A percentile compares a stretch with the other conserved stretches of the same genome.
phyloP scores from a whole-genome alignment of 345 rosid species.

The Gossypium thurberi region DNA sequence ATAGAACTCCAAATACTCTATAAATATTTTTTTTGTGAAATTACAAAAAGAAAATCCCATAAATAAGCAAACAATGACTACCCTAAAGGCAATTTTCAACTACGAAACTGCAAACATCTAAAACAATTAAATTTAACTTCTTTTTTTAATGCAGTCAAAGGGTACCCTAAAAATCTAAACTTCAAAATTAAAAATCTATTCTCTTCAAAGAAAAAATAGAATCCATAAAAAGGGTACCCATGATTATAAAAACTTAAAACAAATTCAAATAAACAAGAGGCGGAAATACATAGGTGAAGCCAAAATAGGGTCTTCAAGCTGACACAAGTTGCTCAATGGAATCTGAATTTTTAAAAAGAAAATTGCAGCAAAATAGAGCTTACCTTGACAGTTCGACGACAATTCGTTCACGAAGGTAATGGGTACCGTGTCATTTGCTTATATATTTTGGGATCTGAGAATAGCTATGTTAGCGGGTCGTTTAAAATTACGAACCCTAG shows the following conservation, averaged over 20 bases:
- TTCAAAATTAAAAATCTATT: background rate
- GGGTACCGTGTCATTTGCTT: background rate
- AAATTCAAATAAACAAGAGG: background rate
- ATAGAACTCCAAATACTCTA: background rate
- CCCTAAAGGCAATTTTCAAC: background rate
- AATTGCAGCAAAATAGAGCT: background rate
- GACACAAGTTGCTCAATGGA: background rate
- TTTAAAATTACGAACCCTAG: background rate
- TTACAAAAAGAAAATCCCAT: background rate
- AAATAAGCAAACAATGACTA: background rate
- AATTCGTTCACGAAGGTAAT: background rate
- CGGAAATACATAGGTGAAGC: background rate
- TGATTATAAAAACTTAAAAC: background rate
- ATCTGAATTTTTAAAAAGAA: background rate
- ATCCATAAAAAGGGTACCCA: constrained; percentile 3
- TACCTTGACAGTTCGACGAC: background rate
- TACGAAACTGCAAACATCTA: background rate
- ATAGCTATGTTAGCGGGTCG: background rate
- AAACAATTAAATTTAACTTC: background rate
- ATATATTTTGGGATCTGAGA: background rate
- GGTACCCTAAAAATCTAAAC: background rate
- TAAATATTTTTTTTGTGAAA: background rate
- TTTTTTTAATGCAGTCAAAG: background rate
- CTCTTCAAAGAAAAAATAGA: background rate
- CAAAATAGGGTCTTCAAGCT: background rate